Evolutionary conservation across 2,329 filamentous ascomycete species (phyloP).

Genomic region (Ceratocystis cubensis): DNA sequence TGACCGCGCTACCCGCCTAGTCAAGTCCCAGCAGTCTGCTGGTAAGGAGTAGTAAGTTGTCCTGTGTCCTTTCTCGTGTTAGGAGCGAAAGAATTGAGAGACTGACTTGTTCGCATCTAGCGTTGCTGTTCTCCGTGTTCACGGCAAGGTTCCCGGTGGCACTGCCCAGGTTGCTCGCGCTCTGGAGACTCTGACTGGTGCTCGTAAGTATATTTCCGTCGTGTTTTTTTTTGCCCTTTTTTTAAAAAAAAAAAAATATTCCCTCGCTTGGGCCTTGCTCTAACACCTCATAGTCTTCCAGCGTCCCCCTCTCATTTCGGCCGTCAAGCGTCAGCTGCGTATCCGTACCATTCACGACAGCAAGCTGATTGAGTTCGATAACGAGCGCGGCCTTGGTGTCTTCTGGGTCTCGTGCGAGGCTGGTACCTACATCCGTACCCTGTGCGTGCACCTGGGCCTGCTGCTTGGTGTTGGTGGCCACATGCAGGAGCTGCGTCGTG

Average conservation of each 20-base stretch:
- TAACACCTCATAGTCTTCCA: constrained; percentile 34
- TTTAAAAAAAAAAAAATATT: background rate
- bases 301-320: constrained; percentile 90
- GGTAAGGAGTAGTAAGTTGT: constrained; percentile 72
- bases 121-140: constrained; percentile 85
- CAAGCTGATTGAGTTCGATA: constrained; percentile 96
- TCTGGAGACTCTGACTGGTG: constrained; percentile 89
- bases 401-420: constrained; percentile 99
- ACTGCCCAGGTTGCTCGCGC: constrained; percentile 87
- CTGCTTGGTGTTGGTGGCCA: constrained; percentile 74
- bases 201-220: constrained; percentile 31
- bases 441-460: constrained; percentile 83
- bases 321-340: constrained; percentile 96
- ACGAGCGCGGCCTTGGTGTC: constrained; percentile 89
- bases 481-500: constrained; percentile 95
- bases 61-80: background rate
- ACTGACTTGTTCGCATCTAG: background rate
- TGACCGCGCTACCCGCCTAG: constrained; percentile 89
- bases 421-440: constrained; percentile 95
- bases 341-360: constrained; percentile 97
- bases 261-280: background rate
- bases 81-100: background rate
- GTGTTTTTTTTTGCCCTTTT: background rate
- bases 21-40: constrained; percentile 97
- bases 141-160: constrained; percentile 88